Base-by-base conservation (phyloP, 495 filamentous ascomycete species). In the Lophiotrema nucula region DNA sequence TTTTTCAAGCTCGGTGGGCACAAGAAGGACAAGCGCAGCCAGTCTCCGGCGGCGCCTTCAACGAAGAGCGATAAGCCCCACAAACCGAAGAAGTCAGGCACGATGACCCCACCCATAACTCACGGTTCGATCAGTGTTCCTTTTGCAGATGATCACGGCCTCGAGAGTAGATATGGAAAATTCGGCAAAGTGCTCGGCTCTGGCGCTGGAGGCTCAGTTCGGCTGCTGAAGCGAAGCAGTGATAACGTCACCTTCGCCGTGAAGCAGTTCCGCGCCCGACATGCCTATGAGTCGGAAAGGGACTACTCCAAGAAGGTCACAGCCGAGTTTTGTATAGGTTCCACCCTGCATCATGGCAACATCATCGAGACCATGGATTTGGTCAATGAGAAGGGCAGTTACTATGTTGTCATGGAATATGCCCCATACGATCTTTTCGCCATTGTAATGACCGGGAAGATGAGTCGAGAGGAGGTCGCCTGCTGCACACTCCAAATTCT, bases 401-500 rank as follows among this genome's bases (percentile, higher is more conserved):
- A 93, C 92, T 99, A 95, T 70, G 95, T 96, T 69, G 93, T 99
- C 25, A 99, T 99, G 93, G 93, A 99, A 69, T 97, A 95, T 70
- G 95, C 91, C n/a, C 93, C 93, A 4, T 99, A 75, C 65, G 93
- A 99, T 72, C 78, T 99, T 15, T 99, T 99, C 71, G 93, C 93
- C 22, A 95, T 95, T 58, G 93, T 99, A 60, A 99, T 99, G 93
- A 97, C 93, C 0, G 93, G 93, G 16, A 97, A 93, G 74, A 99
- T 99, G 93, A 81, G 81, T 35, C 85, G 90, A 50, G 88, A 95
- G 55, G 93, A 99, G 73, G 80, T 97, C 49, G 83, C 82, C 1
- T 99, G 93, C 71, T 85, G 83, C 47, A 97, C 96, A 67, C 80
- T 96, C 64, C 93, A 99, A 71, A 96, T 99, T 58, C 76, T 99